Conservation (phyloP, 2,329 filamentous ascomycete genomes). For the Mariannaea elegans region DNA sequence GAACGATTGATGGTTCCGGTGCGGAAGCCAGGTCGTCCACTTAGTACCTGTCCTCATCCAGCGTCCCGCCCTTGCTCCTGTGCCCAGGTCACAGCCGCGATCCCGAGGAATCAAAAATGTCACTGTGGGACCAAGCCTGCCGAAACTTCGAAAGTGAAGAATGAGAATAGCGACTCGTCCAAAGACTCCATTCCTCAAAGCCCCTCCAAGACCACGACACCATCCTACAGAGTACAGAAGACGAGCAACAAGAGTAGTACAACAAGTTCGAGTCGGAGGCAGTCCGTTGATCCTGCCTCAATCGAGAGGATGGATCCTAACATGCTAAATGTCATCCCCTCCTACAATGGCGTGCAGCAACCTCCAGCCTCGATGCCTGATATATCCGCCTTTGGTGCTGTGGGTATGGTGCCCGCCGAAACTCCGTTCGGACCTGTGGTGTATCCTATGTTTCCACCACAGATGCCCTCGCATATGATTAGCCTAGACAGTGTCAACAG, state of each 20-base stretch:
- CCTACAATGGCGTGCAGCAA: conserved; percentile 41
- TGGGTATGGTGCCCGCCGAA: conserved; percentile 41
- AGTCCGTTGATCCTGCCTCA: conserved; percentile 58
- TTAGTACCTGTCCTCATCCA: conserved; percentile 75
- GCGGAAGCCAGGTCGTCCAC: conserved; percentile 74
- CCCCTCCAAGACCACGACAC: conserved; percentile 41
- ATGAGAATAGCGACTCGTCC: conserved; percentile 38
- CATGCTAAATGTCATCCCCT: conserved; percentile 58
- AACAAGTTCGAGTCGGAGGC: conserved; percentile 49
- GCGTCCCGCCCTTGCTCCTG: conserved; percentile 69
- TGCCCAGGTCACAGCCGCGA: conserved; percentile 70
- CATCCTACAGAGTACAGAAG: conserved; percentile 58
- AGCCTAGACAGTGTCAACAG: conserved; percentile 26
- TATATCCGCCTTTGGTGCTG: conserved; percentile 39
- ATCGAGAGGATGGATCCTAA: conserved; percentile 63
- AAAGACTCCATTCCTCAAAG: conserved; percentile 41
- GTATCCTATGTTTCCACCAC: conserved; percentile 46
- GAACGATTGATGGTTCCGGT: conserved; percentile 76
- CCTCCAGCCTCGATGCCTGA: conserved; percentile 37
- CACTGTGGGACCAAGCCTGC: conserved; percentile 54
- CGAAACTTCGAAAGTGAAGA: conserved; percentile 31
- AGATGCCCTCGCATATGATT: conserved; percentile 38
- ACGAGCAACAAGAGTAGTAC: conserved; percentile 45
- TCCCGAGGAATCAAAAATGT: conserved; percentile 67
- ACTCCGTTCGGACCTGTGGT: conserved; percentile 38